These are phyloP conservation scores for Passiflora organensis DNA, from an alignment of 345 rosid species.

Conservation along the genomic window DNA sequence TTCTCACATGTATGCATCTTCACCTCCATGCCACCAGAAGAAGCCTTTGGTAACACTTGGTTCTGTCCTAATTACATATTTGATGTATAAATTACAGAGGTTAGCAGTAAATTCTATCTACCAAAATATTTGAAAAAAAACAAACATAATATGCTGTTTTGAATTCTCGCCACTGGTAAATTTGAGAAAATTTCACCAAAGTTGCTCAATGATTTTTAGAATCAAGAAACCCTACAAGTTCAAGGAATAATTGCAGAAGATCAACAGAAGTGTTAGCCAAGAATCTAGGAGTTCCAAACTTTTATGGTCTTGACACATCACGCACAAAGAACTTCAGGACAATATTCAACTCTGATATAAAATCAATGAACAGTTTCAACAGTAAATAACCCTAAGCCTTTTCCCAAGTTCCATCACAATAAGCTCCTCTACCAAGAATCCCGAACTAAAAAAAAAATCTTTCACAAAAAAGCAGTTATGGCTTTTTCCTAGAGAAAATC, in stretches of 20 bases:
- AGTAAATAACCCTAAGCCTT: not conserved
- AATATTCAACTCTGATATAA: not conserved
- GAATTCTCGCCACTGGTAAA: too few relatives aligned
- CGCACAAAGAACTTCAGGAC: too few relatives aligned
- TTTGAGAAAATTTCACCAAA: too few relatives aligned
- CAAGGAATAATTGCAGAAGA: not conserved
- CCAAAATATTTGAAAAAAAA: not conserved
- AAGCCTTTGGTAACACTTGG: slow-evolving; percentile 27
- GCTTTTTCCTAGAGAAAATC: not conserved
- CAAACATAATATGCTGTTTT: not conserved
- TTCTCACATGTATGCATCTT: slow-evolving; percentile 20
- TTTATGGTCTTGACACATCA: not conserved
- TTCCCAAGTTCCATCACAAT: too few relatives aligned
- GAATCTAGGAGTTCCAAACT: not conserved
- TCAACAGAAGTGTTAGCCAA: not conserved
- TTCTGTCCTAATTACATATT: slow-evolving; percentile 37
- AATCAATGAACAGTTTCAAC: too few relatives aligned
- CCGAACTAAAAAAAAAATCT: too few relatives aligned
- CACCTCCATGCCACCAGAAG: slow-evolving; percentile 20
- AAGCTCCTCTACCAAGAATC: too few relatives aligned
- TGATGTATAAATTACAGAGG: slow-evolving; percentile 7
- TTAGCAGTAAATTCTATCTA: not conserved
- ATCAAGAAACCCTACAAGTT: not conserved
- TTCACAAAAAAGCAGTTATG: slow-evolving; percentile 2
- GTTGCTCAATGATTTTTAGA: too few relatives aligned